Evolutionary conservation across 2,329 filamentous ascomycete species (phyloP).

Genomic region (Alternaria postmessia): DNA sequence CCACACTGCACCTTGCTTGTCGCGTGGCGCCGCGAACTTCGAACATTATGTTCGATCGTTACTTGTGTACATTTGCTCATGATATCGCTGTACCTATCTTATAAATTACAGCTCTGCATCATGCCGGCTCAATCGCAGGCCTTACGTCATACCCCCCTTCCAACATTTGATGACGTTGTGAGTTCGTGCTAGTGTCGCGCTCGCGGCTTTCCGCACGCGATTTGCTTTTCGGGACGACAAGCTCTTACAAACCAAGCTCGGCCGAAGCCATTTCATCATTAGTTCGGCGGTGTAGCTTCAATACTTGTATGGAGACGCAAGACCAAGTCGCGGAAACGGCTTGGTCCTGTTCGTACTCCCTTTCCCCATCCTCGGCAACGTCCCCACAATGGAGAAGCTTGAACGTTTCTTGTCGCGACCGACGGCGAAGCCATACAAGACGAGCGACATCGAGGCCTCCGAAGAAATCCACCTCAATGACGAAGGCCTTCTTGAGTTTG

Average conservation of each 20-base stretch:
- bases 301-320: not conserved
- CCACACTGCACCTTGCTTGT: too few relatives aligned
- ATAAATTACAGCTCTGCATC: not conserved
- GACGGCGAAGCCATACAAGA: constrained; percentile 3
- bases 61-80: fast-evolving
- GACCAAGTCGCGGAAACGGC: not conserved
- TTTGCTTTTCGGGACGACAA: not conserved
- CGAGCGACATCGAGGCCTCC: not conserved
- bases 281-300: too few relatives aligned
- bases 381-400: not conserved
- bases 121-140: too few relatives aligned
- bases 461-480: not conserved
- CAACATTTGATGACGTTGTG: not conserved
- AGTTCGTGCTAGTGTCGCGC: not conserved
- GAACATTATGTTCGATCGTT: not conserved
- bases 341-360: not conserved
- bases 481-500: not conserved
- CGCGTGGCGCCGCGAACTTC: not conserved
- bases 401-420: not conserved
- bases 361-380: not conserved
- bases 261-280: too few relatives aligned
- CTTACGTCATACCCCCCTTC: not conserved
- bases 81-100: not conserved
- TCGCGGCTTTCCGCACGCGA: not conserved
- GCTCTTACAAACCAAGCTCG: too few relatives aligned